Evolutionary conservation across 2,329 filamentous ascomycete genomes (phyloP).

Genomic region (Exophiala aquamarina): DNA sequence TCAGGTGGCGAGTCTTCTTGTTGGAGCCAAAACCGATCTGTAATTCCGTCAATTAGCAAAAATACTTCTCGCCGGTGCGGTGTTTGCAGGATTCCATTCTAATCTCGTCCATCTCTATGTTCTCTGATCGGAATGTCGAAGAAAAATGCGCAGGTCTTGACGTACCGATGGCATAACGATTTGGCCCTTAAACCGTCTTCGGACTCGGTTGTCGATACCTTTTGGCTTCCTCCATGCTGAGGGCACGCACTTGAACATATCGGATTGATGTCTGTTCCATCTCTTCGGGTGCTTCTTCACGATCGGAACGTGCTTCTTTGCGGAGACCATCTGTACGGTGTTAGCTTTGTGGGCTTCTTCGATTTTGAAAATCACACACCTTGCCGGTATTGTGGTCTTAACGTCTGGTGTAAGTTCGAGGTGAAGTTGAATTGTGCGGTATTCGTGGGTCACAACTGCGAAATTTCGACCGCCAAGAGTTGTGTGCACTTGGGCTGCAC

Average conservation of each 20-base stretch:
- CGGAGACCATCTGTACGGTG: slow-evolving; percentile 80
- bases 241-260: slow-evolving; percentile 91
- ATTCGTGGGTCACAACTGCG: slow-evolving; percentile 26
- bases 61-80: slow-evolving; percentile 4
- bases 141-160: not conserved
- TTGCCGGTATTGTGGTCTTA: slow-evolving; percentile 46
- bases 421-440: slow-evolving; percentile 11
- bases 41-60: slow-evolving; percentile 25
- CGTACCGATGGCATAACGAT: slow-evolving; percentile 95
- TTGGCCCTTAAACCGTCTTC: slow-evolving; percentile 95
- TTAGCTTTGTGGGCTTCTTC: slow-evolving; percentile 1
- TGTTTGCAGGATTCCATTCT: not conserved
- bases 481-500: slow-evolving; percentile 5
- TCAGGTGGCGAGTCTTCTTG: slow-evolving; percentile 99
- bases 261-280: slow-evolving; percentile 97
- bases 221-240: slow-evolving; percentile 98
- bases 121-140: not conserved
- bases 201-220: slow-evolving; percentile 99
- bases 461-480: slow-evolving; percentile 25
- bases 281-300: slow-evolving; percentile 99
- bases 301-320: slow-evolving; percentile 99
- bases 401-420: slow-evolving; percentile 39
- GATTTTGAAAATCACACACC: slow-evolving; percentile 34
- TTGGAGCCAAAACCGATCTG: slow-evolving; percentile 99
- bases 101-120: not conserved